Percentiles rank a stretch among this genome's conserved stretches.
Evolutionary conservation across 2,329 filamentous ascomycete genomes (phyloP).

Genomic region (Venturiaceae sp.): DNA sequence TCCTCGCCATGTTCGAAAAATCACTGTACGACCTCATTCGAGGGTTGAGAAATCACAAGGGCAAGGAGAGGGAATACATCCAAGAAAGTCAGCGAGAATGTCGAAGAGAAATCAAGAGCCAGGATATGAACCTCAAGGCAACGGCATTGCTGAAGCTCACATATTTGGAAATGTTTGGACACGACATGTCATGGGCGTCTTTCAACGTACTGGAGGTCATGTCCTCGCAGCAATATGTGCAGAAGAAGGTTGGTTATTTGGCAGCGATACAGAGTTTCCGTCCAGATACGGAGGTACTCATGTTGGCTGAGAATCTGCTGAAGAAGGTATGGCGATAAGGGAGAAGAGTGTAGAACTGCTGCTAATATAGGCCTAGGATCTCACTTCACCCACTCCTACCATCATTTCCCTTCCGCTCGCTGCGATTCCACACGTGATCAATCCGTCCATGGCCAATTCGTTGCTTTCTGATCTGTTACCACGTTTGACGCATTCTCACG

Average conservation of each 20-base stretch:
- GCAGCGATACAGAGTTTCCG: constrained; percentile 94
- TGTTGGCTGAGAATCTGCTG: constrained; percentile 91
- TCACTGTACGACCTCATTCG: constrained; percentile 98
- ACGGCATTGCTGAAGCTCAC: constrained; percentile 92
- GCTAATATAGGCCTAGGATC: constrained; percentile 46
- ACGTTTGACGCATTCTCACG: constrained; percentile 74
- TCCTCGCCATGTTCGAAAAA: constrained; percentile 82
- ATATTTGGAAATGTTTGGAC: constrained; percentile 97
- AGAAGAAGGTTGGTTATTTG: constrained; percentile 92
- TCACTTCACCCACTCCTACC: constrained; percentile 61
- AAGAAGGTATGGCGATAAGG: constrained; percentile 58
- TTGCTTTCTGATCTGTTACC: constrained; percentile 79
- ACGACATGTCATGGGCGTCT: constrained; percentile 99
- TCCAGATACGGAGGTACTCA: constrained; percentile 89
- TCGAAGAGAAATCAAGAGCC: constrained; percentile 78
- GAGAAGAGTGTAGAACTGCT: background rate
- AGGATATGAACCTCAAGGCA: constrained; percentile 96
- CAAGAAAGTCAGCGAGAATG: constrained; percentile 92
- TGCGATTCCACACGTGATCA: constrained; percentile 91
- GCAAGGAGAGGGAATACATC: constrained; percentile 90
- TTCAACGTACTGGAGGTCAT: constrained; percentile 99
- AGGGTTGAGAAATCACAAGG: constrained; percentile 90
- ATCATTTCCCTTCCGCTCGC: constrained; percentile 79
- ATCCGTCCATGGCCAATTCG: constrained; percentile 82
- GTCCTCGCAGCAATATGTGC: constrained; percentile 88